Evolutionary conservation across 1,284 basidiomycete species (phyloP).

Genomic region (Phellopilus nigrolimitatus): DNA sequence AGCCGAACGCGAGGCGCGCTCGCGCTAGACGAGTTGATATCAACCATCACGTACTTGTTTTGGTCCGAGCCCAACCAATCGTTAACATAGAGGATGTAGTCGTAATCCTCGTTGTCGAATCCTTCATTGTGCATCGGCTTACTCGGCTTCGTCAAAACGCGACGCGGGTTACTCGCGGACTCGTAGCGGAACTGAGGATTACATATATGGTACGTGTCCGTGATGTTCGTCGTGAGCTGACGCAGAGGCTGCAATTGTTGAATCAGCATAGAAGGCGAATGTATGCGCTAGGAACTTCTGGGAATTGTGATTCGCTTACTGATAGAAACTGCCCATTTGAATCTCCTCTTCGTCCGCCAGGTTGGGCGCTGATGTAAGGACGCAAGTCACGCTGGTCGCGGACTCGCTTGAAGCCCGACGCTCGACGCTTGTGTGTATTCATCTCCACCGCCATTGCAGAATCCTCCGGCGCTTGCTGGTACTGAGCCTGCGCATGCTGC

Average conservation of each 20-base stretch:
- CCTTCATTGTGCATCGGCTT: conserved; percentile 92
- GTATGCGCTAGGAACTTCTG: conserved; percentile 24
- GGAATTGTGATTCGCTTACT: conserved; percentile 36
- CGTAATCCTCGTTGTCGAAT: conserved; percentile 95
- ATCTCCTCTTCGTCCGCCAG: conserved; percentile 60
- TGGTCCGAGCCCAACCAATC: conserved; percentile 91
- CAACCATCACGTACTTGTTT: conserved; percentile 74
- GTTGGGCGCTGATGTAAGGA: conserved; percentile 57
- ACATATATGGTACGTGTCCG: conserved; percentile 89
- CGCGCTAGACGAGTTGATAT: conserved; percentile 7
- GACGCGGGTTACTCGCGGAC: conserved; percentile 84
- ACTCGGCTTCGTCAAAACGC: conserved; percentile 93
- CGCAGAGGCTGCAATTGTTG: conserved; percentile 64
- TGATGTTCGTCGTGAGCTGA: conserved; percentile 80
- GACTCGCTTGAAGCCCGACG: conserved; percentile 66
- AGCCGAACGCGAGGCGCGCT: too few relatives aligned
- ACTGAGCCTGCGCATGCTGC: conserved; percentile 44
- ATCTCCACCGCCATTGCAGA: conserved; percentile 65
- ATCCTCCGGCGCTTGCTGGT: conserved; percentile 46
- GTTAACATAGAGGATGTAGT: conserved; percentile 97
- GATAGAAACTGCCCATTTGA: conserved; percentile 60
- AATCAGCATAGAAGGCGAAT: neutral
- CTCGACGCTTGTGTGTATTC: conserved; percentile 62
- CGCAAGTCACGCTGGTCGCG: conserved; percentile 66
- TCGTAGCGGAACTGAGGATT: conserved; percentile 93